Conservation (phyloP, 257 asterid genomes). For the Schizonepeta tenuifolia region DNA sequence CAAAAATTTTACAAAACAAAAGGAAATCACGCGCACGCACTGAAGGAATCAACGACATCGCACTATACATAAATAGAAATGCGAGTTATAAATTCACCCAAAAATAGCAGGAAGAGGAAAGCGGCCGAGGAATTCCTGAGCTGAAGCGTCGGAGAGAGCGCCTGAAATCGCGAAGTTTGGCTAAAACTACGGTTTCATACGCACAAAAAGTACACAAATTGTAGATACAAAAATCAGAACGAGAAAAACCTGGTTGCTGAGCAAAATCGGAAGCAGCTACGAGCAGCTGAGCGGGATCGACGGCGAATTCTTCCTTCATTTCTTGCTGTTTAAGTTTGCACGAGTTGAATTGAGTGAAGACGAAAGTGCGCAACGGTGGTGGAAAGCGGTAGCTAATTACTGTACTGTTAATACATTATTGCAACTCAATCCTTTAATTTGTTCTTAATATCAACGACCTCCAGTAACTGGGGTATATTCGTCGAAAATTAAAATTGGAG, state of each 20-base stretch:
- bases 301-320: conserved; percentile 82
- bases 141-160: conserved; percentile 65
- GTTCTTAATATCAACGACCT: too few relatives aligned
- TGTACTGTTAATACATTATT: background rate
- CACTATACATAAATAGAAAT: background rate
- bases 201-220: background rate
- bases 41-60: background rate
- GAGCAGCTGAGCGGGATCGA: conserved; percentile 72
- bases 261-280: conserved; percentile 79
- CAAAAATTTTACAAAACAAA: background rate
- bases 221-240: background rate
- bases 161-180: conserved; percentile 48
- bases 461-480: too few relatives aligned
- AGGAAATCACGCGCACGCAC: background rate
- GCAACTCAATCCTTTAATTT: conserved; percentile 26
- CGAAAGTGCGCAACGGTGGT: conserved; percentile 23
- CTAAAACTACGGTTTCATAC: conserved; percentile 2
- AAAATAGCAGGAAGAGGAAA: conserved; percentile 84
- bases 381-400: conserved; percentile 7
- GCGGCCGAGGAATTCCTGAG: conserved; percentile 71
- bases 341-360: background rate
- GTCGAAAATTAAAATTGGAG: too few relatives aligned
- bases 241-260: conserved; percentile 51
- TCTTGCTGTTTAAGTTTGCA: conserved; percentile 36
- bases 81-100: conserved; percentile 45